These are phyloP conservation scores for Citrus medica DNA, from an alignment of 345 rosid species.

Conservation along the genomic window DNA sequence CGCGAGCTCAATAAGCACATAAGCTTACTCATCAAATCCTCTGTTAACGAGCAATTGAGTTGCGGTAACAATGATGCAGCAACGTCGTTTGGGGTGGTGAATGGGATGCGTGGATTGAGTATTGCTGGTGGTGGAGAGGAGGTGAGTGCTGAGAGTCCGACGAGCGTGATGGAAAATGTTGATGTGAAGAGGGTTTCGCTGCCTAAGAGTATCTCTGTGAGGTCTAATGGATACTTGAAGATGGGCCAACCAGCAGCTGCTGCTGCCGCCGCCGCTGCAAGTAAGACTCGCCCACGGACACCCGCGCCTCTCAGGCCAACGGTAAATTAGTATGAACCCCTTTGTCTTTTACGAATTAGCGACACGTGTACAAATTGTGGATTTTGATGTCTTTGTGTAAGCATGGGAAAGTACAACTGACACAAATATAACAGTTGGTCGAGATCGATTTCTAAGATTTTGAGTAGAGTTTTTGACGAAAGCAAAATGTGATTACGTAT, in stretches of 20 bases:
- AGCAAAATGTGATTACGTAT: background rate
- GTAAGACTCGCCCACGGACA: constrained; percentile 24
- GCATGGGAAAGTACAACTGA: too few relatives aligned
- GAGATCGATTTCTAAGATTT: background rate
- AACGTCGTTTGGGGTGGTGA: constrained; percentile 27
- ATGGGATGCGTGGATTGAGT: constrained; percentile 26
- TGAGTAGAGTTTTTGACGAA: background rate
- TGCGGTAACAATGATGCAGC: constrained; percentile 12
- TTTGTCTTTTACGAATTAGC: background rate
- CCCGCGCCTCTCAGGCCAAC: constrained; percentile 19
- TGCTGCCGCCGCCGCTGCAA: background rate
- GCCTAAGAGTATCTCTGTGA: constrained; percentile 55
- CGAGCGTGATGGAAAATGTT: constrained; percentile 31
- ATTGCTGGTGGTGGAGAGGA: constrained; percentile 19
- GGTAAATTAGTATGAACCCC: background rate
- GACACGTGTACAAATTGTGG: background rate
- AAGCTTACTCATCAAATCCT: constrained; percentile 29
- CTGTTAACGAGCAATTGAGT: constrained; percentile 25
- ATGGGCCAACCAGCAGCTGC: constrained; percentile 9
- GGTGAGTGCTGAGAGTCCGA: constrained; percentile 36
- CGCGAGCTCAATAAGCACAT: constrained; percentile 42
- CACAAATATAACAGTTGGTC: background rate
- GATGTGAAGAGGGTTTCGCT: constrained; percentile 34
- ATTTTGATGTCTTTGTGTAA: too few relatives aligned
- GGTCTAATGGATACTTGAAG: constrained; percentile 49